Percentiles rank a stretch among this genome's conserved stretches.
These are phyloP conservation scores for Yueomyces sp. DNA, from an alignment of 1,139 yeast genomes.

Conservation along the genomic window DNA sequence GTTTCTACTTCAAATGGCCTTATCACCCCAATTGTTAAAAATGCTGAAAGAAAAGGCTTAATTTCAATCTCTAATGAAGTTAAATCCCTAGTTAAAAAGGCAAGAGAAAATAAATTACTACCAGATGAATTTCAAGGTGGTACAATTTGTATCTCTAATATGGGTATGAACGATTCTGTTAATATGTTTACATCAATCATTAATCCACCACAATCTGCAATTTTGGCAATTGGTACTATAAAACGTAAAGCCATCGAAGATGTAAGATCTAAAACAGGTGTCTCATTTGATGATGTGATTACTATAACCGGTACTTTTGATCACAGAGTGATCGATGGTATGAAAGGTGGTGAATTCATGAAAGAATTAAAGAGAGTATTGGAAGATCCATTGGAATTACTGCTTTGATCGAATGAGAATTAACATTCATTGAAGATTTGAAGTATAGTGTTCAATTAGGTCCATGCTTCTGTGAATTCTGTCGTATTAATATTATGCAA, in stretches of 20 bases:
- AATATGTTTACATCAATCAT: constrained; percentile 87
- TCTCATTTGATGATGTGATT: constrained; percentile 82
- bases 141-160: constrained; percentile 92
- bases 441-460: background rate
- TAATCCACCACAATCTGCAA: constrained; percentile 95
- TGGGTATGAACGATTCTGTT: constrained; percentile 97
- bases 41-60: constrained; percentile 81
- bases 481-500: too few species aligned
- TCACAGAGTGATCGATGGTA: constrained; percentile 96
- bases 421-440: too few species aligned
- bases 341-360: constrained; percentile 94
- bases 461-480: background rate
- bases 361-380: constrained; percentile 80
- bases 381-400: constrained; percentile 91
- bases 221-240: constrained; percentile 86
- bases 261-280: constrained; percentile 79
- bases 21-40: constrained; percentile 87
- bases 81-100: constrained; percentile 92
- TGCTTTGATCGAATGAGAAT: constrained; percentile 38
- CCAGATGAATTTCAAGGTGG: constrained; percentile 99
- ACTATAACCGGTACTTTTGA: constrained; percentile 93
- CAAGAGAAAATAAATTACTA: constrained; percentile 78
- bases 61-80: constrained; percentile 67
- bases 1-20: constrained; percentile 97
- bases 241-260: constrained; percentile 92